A percentile compares a stretch with the other conserved stretches of the same genome.
Evolutionary conservation across 129 eudicot species (phyloP).

Genomic region (Ambrosia trifida): DNA sequence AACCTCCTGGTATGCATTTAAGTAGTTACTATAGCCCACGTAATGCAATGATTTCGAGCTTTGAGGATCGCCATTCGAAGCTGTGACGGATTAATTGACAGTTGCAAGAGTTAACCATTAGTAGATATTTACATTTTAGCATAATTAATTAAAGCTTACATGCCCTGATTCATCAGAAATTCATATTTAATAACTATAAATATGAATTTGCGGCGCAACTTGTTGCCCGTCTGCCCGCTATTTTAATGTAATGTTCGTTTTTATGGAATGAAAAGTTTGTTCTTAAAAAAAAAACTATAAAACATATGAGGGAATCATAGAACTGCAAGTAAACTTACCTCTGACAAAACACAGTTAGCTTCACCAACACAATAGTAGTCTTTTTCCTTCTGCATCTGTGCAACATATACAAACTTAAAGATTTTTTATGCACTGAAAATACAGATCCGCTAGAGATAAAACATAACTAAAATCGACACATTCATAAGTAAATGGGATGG

Average conservation of each 20-base stretch:
- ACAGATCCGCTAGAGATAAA: background rate
- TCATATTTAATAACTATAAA: background rate
- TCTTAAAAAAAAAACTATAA: no score
- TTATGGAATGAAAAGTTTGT: no score
- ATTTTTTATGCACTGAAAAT: no score
- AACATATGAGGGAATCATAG: background rate
- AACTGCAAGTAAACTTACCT: slow-evolving; percentile 52
- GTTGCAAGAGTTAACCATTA: slow-evolving; percentile 9
- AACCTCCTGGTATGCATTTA: slow-evolving; percentile 91
- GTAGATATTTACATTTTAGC: slow-evolving; percentile 2
- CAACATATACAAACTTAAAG: slow-evolving; percentile 22
- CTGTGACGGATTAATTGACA: slow-evolving; percentile 33
- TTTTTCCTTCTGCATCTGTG: slow-evolving; percentile 67
- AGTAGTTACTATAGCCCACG: no score
- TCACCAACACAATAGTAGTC: slow-evolving; percentile 97
- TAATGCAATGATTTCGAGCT: slow-evolving; percentile 66
- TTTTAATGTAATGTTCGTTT: no score
- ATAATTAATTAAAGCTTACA: background rate
- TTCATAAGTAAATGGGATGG: background rate
- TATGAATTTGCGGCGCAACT: no score
- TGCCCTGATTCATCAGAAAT: background rate
- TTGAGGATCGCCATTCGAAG: slow-evolving; percentile 89
- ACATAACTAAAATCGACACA: background rate
- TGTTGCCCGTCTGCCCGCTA: no score
- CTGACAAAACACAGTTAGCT: slow-evolving; percentile 82